Base-by-base conservation (phyloP, 805 yeast species). In the Candida taoyuanica region DNA sequence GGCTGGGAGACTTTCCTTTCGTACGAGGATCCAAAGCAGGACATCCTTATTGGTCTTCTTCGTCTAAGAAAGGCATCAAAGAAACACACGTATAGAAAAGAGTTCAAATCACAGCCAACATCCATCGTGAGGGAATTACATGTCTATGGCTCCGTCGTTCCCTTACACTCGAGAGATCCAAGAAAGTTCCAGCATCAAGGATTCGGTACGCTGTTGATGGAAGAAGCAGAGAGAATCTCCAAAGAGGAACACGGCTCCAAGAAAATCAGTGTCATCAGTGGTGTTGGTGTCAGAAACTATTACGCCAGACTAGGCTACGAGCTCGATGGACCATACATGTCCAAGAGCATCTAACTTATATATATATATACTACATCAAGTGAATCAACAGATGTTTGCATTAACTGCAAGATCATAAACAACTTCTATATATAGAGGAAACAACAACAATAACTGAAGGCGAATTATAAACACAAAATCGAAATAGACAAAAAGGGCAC, bases 171-270 rank as follows among this genome's bases (percentile, higher is more conserved):
- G 4, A 74, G 98, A 50, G 98, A 93, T 63, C 98, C 98, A 32
- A 75, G 96, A 56, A 93, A 93, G 63, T 93, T 93, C 70, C 98
- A 93, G 67, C 98, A 93, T 68, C 98, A 93, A 70, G 98, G 98
- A 16, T 93, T 91, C 60, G 98, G 98, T 47, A 91, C 98, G 5
- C 70, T 93, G 53, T 65, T 93, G 36, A 93, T 93, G 98, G 98
- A 93, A 63, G 98, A 93, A 63, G 98, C 98, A 3, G 98, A 87
- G 54, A 74, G 96, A 48, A 93, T 93, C 43, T 93, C 98, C 1
- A 73, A 79, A 36, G 96, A 88, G 54, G 98, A 93, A 59, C 98
- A 93, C 60, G 95, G 96, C 0, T 82, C 95, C 5, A 68, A 72
- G 36, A 93, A 93, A 66, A 83, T 93, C 26, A 79, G 95, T 59